A percentile compares a stretch with the other conserved stretches of the same genome.
These are phyloP conservation scores for Fraxinus velutina DNA, from an alignment of 305 asterid species.

Conservation along the genomic window DNA sequence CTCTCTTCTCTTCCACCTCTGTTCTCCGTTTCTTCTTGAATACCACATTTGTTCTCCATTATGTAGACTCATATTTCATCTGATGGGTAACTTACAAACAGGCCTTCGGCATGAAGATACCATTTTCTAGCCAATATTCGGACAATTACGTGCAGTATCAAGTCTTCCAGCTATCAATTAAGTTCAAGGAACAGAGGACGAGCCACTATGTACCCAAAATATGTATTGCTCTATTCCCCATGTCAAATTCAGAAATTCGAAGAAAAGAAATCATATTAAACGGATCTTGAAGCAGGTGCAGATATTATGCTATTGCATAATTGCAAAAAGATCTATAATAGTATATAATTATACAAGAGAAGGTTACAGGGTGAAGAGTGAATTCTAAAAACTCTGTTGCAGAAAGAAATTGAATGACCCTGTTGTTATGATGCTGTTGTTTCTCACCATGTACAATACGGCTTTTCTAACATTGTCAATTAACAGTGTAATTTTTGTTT, in stretches of 20 bases:
- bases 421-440: not conserved
- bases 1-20: not conserved
- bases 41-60: not conserved
- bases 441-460: not conserved
- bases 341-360: not conserved
- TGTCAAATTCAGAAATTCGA: not conserved
- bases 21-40: not conserved
- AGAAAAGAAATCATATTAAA: not conserved
- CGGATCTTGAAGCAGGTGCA: not conserved
- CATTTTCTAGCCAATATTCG: not conserved
- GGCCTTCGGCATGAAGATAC: not conserved
- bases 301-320: not conserved
- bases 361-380: not conserved
- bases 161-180: not conserved
- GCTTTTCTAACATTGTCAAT: not conserved
- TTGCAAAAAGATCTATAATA: not conserved
- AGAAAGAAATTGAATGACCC: not conserved
- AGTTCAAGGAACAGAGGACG: not conserved
- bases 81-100: not conserved
- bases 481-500: conserved; percentile 4
- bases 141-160: not conserved
- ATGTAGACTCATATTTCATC: not conserved
- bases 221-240: not conserved
- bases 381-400: not conserved
- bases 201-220: not conserved